phyloP scores from a whole-genome alignment of 2,329 filamentous ascomycete genomes.

The Claviceps lovelessii region DNA sequence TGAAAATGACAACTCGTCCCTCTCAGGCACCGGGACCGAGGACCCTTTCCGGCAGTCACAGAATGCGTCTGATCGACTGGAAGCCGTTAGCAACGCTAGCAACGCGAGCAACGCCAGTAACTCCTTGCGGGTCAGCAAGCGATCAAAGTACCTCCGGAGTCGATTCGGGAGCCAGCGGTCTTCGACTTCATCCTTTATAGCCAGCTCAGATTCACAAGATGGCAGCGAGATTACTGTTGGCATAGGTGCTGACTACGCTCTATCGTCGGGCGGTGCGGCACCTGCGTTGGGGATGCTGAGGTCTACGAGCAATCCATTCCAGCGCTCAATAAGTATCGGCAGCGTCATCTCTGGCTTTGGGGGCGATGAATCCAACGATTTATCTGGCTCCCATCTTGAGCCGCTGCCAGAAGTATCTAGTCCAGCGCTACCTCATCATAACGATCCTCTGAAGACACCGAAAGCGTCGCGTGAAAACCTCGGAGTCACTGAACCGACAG shows the following conservation, averaged over 20 bases:
- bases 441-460: slow-evolving; percentile 52
- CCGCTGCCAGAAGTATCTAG: slow-evolving; percentile 35
- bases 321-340: slow-evolving; percentile 70
- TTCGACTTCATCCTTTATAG: slow-evolving; percentile 44
- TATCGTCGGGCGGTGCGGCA: slow-evolving; percentile 67
- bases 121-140: slow-evolving; percentile 28
- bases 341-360: slow-evolving; percentile 65
- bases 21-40: slow-evolving; percentile 15
- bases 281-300: slow-evolving; percentile 39
- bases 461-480: slow-evolving; percentile 41
- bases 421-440: slow-evolving; percentile 23
- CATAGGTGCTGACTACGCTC: slow-evolving; percentile 57
- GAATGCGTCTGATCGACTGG: slow-evolving; percentile 18
- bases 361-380: slow-evolving; percentile 39
- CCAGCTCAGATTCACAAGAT: slow-evolving; percentile 37
- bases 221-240: slow-evolving; percentile 63
- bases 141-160: slow-evolving; percentile 44
- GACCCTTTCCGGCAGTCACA: slow-evolving; percentile 18
- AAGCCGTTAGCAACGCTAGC: slow-evolving; percentile 19
- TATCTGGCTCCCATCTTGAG: slow-evolving; percentile 31
- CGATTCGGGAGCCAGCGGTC: slow-evolving; percentile 44
- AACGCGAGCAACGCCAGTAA: slow-evolving; percentile 33
- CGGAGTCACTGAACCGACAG: slow-evolving; percentile 49
- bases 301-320: slow-evolving; percentile 41
- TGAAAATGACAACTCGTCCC: slow-evolving; percentile 15